Base-by-base conservation (phyloP, 768 basidiomycete genomes). In the Lyophyllum shimeji region DNA sequence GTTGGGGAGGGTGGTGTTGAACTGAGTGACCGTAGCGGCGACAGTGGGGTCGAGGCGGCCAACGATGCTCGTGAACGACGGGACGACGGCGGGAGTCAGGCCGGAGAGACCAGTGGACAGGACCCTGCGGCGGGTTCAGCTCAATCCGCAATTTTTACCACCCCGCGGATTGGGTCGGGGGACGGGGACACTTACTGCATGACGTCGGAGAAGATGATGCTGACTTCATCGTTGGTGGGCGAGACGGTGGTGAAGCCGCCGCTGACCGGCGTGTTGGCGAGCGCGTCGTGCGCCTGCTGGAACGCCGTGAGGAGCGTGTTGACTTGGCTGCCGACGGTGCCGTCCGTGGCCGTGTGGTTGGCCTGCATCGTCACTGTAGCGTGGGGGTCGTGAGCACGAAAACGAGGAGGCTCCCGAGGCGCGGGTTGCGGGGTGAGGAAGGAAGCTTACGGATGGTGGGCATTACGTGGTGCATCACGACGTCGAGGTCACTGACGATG, bases 151-250 rank as follows among this genome's bases (percentile, higher is more conserved):
- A 6, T 37, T 37, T 13, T 17, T 37, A 37, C n/a, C n/a, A n/a
- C n/a, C n/a, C n/a, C n/a, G n/a, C 23, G 17, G 24, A 15, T 24
- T 25, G 29, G 2, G 9, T 17, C 4, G 23, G 8, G 18, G 24
- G 27, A 39, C 18, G 13, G 21, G n/a, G 2, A 50, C 20, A 55
- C 70, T 52, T 58, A 74, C 73, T 67, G 67, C 34, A 71, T 50
- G 21, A 60, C 60, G 56, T 73, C 71, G 29, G 64, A 59, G 50
- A 64, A 65, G 46, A 60, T 60, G 55, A 70, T 64, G 50, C 71
- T 69, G 49, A 74, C 63, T 12, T 73, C 70, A 57, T 73, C 68
- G 62, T 74, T 68, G 27, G 71, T 74, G 5, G 73, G 73, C 12
- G 47, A 18, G 25, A 54, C 63, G 37, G 71, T 71, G 23, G 65